Conservation (phyloP, 805 yeast species). For the Kluyveromyces nonfermentans region DNA sequence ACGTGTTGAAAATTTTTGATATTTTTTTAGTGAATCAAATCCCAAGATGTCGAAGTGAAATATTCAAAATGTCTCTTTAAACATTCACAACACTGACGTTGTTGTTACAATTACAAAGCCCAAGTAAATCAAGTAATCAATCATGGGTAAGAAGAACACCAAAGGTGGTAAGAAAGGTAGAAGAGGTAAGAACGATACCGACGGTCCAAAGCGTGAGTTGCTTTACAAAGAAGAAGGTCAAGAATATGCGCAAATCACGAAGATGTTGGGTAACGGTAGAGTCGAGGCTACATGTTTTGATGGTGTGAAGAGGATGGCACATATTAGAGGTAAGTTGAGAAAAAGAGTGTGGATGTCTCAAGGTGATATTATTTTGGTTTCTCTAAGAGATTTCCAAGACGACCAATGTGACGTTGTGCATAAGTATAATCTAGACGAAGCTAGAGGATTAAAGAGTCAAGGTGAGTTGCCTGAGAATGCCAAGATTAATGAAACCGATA, state of each 20-base stretch:
- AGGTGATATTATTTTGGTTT: conserved; percentile 93
- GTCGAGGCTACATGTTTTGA: conserved; percentile 94
- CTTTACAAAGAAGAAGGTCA: conserved; percentile 91
- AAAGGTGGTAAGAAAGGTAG: conserved; percentile 86
- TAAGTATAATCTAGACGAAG: conserved; percentile 95
- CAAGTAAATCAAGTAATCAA: not conserved
- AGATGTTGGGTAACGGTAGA: conserved; percentile 98
- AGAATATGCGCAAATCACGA: conserved; percentile 96
- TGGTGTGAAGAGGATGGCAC: conserved; percentile 89
- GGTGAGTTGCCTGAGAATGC: conserved; percentile 98
- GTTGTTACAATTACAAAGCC: not conserved
- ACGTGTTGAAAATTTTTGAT: not conserved
- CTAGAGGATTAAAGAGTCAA: conserved; percentile 86
- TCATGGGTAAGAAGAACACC: conserved; percentile 32
- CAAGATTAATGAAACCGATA: conserved; percentile 94
- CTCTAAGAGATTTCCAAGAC: conserved; percentile 97
- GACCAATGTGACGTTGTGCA: conserved; percentile 97
- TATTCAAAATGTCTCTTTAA: too few species aligned
- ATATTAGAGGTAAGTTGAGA: conserved; percentile 97
- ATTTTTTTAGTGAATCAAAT: not conserved
- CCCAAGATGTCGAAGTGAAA: not conserved
- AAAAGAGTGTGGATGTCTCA: conserved; percentile 99
- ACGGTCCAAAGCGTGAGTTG: conserved; percentile 88
- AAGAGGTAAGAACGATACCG: conserved; percentile 95
- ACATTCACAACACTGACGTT: too few species aligned